Conservation (phyloP, 1,139 yeast species). For the Candida sp. region DNA sequence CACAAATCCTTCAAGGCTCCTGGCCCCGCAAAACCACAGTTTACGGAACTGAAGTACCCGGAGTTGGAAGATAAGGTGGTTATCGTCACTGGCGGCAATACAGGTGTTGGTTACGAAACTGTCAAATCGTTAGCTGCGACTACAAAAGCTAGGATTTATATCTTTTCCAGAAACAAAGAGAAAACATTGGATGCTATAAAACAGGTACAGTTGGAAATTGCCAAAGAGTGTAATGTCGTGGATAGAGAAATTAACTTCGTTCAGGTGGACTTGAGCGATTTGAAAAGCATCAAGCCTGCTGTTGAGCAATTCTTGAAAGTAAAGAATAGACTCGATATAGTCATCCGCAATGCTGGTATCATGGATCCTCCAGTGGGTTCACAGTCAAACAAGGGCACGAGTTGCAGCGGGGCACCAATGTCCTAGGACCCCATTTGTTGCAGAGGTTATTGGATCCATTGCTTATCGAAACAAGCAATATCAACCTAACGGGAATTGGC, state of each 20-base stretch:
- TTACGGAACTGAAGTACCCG: conserved; percentile 18
- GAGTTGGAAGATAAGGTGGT: conserved; percentile 23
- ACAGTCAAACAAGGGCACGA: conserved; percentile 16
- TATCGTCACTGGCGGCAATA: conserved; percentile 24
- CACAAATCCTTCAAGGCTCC: conserved; percentile 13
- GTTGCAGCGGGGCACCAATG: conserved; percentile 46
- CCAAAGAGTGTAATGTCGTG: conserved; percentile 14
- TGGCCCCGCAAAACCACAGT: conserved; percentile 15
- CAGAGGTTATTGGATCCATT: conserved; percentile 48
- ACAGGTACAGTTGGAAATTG: conserved; percentile 23
- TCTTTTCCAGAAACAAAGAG: conserved; percentile 21
- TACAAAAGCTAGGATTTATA: conserved; percentile 38
- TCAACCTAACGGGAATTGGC: conserved; percentile 15
- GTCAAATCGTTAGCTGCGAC: conserved; percentile 36
- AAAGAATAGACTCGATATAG: conserved; percentile 36
- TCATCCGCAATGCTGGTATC: conserved; percentile 56
- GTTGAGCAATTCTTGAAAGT: conserved; percentile 28
- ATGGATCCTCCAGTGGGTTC: conserved; percentile 44
- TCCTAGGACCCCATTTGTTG: conserved; percentile 51
- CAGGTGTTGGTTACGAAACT: conserved; percentile 31
- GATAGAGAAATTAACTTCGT: conserved; percentile 21
- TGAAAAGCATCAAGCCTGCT: conserved; percentile 45
- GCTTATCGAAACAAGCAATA: conserved; percentile 33
- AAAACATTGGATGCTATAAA: conserved; percentile 30
- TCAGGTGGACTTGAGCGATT: conserved; percentile 46